Percentiles rank a stretch among this genome's conserved stretches.
Conservation (phyloP, 2,329 filamentous ascomycete species). For the Diplodia scrobiculata region DNA sequence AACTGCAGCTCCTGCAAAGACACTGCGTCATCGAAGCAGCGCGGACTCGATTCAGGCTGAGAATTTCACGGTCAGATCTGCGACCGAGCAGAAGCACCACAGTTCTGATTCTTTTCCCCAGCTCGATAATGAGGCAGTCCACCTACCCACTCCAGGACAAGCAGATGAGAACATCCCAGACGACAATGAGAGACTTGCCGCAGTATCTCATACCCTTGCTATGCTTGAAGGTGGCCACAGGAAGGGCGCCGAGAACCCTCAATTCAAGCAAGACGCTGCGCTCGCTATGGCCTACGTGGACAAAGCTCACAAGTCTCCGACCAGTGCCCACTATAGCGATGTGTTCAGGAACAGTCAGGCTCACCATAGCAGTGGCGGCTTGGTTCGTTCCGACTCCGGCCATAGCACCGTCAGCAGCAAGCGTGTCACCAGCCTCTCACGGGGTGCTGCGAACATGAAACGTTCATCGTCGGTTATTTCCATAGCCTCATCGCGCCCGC, state of each 20-base stretch:
- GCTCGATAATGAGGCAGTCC: background rate
- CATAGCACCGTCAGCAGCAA: background rate
- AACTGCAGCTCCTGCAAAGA: background rate
- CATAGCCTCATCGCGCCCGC: slow-evolving; percentile 11
- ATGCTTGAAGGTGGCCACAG: slow-evolving; percentile 7
- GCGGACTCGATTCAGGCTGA: slow-evolving; percentile 14
- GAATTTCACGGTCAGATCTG: slow-evolving; percentile 3
- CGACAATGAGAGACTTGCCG: background rate
- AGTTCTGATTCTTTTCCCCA: background rate
- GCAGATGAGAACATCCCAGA: background rate
- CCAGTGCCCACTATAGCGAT: background rate
- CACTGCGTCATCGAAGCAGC: slow-evolving; percentile 1
- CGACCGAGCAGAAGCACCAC: background rate
- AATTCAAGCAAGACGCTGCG: background rate
- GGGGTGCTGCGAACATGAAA: background rate
- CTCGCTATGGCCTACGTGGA: background rate
- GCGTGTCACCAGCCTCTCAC: background rate
- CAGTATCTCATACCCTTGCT: slow-evolving; percentile 8
- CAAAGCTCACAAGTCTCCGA: background rate
- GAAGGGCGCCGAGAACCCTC: background rate
- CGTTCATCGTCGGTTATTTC: slow-evolving; percentile 6
- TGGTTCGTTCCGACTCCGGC: slow-evolving; percentile 1
- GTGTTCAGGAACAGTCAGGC: background rate
- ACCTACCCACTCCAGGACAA: background rate
- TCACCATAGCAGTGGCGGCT: background rate